phyloP scores from a whole-genome alignment of 2,329 filamentous ascomycete species.

The Aspergillus udagawae region DNA sequence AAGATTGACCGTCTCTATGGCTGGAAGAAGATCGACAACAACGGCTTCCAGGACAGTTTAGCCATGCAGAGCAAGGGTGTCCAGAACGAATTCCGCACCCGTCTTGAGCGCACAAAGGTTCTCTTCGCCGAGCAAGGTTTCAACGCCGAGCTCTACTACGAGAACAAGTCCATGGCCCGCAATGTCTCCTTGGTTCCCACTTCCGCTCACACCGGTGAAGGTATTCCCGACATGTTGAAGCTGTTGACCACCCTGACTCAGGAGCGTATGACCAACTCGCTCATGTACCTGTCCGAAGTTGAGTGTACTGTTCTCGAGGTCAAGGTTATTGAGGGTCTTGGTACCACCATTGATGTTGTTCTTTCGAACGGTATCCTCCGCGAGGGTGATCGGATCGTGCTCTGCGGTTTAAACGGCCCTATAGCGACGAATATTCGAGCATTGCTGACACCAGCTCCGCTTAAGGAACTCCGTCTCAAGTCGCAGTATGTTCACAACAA shows the following conservation, averaged over 20 bases:
- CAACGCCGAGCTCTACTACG: slow-evolving; percentile 94
- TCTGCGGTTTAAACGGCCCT: slow-evolving; percentile 94
- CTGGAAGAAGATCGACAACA: slow-evolving; percentile 99
- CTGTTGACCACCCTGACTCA: slow-evolving; percentile 88
- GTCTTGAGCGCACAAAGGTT: slow-evolving; percentile 85
- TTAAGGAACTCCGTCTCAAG: slow-evolving; percentile 93
- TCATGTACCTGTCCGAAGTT: slow-evolving; percentile 98
- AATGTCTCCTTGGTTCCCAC: slow-evolving; percentile 96
- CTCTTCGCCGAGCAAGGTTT: slow-evolving; percentile 96
- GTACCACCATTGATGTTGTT: slow-evolving; percentile 97
- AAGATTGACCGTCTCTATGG: slow-evolving; percentile 99
- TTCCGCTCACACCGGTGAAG: slow-evolving; percentile 96
- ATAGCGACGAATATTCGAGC: slow-evolving; percentile 95
- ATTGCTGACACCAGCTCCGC: slow-evolving; percentile 83
- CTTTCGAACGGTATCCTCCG: slow-evolving; percentile 91
- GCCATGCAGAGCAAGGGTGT: slow-evolving; percentile 87
- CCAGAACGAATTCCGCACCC: slow-evolving; percentile 88
- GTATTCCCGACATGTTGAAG: slow-evolving; percentile 98
- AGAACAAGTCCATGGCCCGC: slow-evolving; percentile 96
- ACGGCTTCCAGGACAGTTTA: slow-evolving; percentile 92
- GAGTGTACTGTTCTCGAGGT: slow-evolving; percentile 98
- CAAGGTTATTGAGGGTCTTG: slow-evolving; percentile 97
- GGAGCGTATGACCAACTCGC: slow-evolving; percentile 91
- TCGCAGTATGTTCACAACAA: slow-evolving; percentile 98
- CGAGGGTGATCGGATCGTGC: slow-evolving; percentile 89